Conservation (phyloP, 176 grass and related monocot genomes). For the Phragmites australis region DNA sequence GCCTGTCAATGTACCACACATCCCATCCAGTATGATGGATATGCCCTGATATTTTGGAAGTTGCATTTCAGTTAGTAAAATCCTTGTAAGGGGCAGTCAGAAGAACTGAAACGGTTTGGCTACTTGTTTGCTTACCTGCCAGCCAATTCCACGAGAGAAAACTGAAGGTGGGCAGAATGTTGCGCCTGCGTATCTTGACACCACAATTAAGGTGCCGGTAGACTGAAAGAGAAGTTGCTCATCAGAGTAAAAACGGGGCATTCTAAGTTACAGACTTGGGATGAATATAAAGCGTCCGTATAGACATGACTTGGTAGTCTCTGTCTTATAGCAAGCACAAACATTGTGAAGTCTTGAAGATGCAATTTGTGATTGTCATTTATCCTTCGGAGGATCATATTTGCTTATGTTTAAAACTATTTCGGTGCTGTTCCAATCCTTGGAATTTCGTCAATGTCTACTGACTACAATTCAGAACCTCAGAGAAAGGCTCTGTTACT, state of each 20-base stretch:
- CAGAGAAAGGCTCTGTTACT: neutral
- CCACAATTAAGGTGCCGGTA: conserved; percentile 69
- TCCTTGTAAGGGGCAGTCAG: neutral
- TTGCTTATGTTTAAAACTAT: neutral
- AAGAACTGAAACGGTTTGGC: neutral
- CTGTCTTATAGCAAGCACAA: neutral
- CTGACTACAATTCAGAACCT: neutral
- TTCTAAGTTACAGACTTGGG: neutral
- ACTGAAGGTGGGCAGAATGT: conserved; percentile 78
- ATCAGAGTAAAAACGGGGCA: conserved; percentile 2
- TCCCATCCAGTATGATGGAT: conserved; percentile 80
- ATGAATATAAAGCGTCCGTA: no score
- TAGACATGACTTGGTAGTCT: no score
- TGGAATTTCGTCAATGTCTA: neutral
- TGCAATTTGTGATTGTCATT: neutral
- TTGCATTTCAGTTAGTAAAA: conserved; percentile 17
- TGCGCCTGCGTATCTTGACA: conserved; percentile 72
- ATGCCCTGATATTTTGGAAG: conserved; percentile 59
- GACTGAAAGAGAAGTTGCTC: conserved; percentile 57
- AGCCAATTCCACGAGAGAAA: conserved; percentile 86
- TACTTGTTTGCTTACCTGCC: conserved; percentile 60
- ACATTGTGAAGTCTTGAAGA: neutral
- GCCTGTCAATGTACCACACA: conserved; percentile 84
- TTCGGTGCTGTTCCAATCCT: neutral
- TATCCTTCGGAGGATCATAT: neutral